Evolutionary conservation across 768 basidiomycete species (phyloP), one percentile per base, ranked within the genome.

Genomic region (Clitopilus hobsonii): DNA sequence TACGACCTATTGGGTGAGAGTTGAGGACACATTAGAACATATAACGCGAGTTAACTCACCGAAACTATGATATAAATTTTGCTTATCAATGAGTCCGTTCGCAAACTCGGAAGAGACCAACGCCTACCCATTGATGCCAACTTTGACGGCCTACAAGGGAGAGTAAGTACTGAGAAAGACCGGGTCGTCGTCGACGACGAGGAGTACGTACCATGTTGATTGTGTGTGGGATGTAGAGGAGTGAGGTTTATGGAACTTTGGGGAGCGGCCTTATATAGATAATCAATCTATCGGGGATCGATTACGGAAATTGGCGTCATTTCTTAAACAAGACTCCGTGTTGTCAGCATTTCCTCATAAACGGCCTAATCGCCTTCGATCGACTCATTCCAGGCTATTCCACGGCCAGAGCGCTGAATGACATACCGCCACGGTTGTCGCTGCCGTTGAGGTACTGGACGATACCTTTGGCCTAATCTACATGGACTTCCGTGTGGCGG

Each of bases 111-210:
- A 53, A 58, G 54, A 29, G 58, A 10, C 56, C 28, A 41, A 54
- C 45, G 72, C 83, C 62, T 76, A 95, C 92, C 94, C 94, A 77
- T 97, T 97, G 80, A 97, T 97, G 65, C 94, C 94, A 71, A 94
- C 93, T 76, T 91, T 89, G 76, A 93, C 86, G 41, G 22, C 41
- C 75, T 78, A 28, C 18, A 59, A 38, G 8, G 29, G 11, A 20
- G 18, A 11, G 25, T 60, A 24, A 58, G 55, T 22, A 27, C 11
- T 18, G 25, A 27, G 51, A 3, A 22, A 5, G n/a, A n/a, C n/a
- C n/a, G n/a, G n/a, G n/a, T n/a, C n/a, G n/a, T 5, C 10, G 25
- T 25, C 25, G 5, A 22, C 30, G 4, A 49, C 22, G 49, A 51
- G n/a, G 36, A 24, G 49, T 38, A 60, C 62, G 49, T 25, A 69